A percentile compares a stretch with the other conserved stretches of the same genome.
Conservation (phyloP, 192 early-diverging fungal genomes). For the Linnemannia schmuckeri region DNA sequence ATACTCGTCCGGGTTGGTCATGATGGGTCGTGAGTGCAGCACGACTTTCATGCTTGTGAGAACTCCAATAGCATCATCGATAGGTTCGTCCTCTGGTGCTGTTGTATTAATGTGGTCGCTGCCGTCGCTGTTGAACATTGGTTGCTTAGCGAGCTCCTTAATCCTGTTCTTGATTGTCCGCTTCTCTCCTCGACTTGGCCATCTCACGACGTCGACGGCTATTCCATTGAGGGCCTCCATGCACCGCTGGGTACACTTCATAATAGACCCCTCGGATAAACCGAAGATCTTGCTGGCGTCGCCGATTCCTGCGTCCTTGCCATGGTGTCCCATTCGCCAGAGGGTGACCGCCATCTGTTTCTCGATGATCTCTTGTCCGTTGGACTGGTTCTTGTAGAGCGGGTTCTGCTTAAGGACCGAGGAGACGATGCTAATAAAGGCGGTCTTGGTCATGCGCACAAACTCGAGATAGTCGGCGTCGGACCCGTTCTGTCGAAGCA, state of each 20-base stretch:
- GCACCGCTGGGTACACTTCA: slow-evolving; percentile 46
- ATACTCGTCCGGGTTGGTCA: slow-evolving; percentile 17
- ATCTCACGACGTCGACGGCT: slow-evolving; percentile 28
- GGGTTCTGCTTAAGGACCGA: slow-evolving; percentile 34
- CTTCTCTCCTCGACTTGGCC: slow-evolving; percentile 34
- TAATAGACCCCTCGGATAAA: slow-evolving; percentile 40
- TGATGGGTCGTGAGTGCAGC: slow-evolving; percentile 24
- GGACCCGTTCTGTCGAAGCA: slow-evolving; percentile 11
- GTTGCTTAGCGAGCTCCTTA: slow-evolving; percentile 2
- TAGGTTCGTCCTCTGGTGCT: not conserved
- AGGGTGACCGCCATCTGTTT: slow-evolving; percentile 46
- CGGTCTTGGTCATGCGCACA: slow-evolving; percentile 29
- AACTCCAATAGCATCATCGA: slow-evolving; percentile 34
- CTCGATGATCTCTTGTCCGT: slow-evolving; percentile 27
- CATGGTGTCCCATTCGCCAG: slow-evolving; percentile 49
- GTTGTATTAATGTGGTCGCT: not conserved
- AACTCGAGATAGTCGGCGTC: slow-evolving; percentile 39
- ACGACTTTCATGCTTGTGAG: slow-evolving; percentile 21
- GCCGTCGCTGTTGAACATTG: not conserved
- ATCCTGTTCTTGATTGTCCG: slow-evolving; percentile 28
- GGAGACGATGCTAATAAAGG: slow-evolving; percentile 29
- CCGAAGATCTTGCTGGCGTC: slow-evolving; percentile 45
- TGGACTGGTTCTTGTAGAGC: slow-evolving; percentile 33
- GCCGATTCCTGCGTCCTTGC: slow-evolving; percentile 29
- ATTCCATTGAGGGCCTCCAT: slow-evolving; percentile 38